Percentiles rank a stretch among this genome's conserved stretches.
These are phyloP conservation scores for Colletotrichum sp. DNA, from an alignment of 2,329 filamentous ascomycete genomes.

Conservation along the genomic window DNA sequence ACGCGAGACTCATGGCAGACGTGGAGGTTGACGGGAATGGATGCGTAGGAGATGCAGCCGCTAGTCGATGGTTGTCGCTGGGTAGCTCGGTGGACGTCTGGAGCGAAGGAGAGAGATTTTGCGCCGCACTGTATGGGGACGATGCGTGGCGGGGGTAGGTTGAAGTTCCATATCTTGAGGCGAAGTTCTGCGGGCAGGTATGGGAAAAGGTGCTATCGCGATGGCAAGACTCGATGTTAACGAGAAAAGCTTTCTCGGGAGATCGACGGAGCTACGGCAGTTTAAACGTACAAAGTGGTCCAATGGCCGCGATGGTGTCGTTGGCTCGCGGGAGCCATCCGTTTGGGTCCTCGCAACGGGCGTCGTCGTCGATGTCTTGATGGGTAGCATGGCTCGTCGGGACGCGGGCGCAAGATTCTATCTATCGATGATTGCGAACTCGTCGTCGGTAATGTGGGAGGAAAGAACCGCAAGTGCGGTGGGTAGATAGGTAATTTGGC, in stretches of 20 bases:
- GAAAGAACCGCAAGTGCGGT: neutral
- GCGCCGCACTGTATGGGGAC: constrained; percentile 46
- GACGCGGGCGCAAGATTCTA: neutral
- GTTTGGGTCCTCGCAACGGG: neutral
- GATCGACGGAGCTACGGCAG: constrained; percentile 9
- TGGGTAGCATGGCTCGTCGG: constrained; percentile 1
- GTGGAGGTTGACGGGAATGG: constrained; percentile 48
- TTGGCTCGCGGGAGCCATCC: neutral
- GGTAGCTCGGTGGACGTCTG: neutral
- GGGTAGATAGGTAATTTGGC: neutral
- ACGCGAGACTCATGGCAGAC: constrained; percentile 49
- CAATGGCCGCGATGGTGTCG: neutral
- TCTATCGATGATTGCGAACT: neutral
- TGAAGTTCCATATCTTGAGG: constrained; percentile 51
- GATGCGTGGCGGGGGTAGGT: constrained; percentile 44
- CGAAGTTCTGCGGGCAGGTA: constrained; percentile 51
- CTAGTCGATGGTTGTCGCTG: constrained; percentile 21
- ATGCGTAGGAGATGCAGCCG: constrained; percentile 45
- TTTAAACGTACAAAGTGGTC: constrained; percentile 15
- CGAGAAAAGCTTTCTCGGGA: neutral
- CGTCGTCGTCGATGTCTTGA: neutral
- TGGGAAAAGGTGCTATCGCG: constrained; percentile 42
- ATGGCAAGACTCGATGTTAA: neutral
- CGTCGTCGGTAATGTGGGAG: neutral
- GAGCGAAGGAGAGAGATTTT: constrained; percentile 27